Evolutionary conservation across 2,329 filamentous ascomycete species (phyloP), one percentile per base, ranked within the genome.

Genomic region (Aulographum hederae): DNA sequence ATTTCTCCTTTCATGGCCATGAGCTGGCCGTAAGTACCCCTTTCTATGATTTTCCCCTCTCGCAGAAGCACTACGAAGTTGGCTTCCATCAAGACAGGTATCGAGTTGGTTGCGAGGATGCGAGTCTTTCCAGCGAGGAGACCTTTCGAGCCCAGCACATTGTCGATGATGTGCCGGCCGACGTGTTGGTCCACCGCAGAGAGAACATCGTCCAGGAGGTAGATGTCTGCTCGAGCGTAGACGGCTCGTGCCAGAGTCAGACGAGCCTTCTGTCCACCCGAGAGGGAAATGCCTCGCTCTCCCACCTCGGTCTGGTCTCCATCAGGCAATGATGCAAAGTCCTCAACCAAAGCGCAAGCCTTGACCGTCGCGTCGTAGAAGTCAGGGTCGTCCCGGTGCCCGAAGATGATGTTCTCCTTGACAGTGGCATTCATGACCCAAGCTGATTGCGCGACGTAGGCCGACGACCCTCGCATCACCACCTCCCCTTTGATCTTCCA

Each of bases 381-480:
- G 18, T 76, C 68, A 4, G 85, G 75, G 53, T 98, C 86, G 63
- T 79, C 94, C 29, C 81, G 75, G 55, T 98, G 84, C 2, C 89
- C 89, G 47, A 98, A 98, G 4, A 94, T 65, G 43, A 98, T 93
- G 48, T 98, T 98, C 48, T 98, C 89, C 44, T 84, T 81, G 34
- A 98, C 85, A 18, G 80, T 92, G 6, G 89, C 89, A 48, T 98
- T 98, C 74, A 95, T 86, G 32, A 98, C 79, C 89, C 91, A 98
- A 14, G 84, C 64, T 45, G 80, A 74, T 52, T 98, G 91, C 12
- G 84, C 80, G 36, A 92, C 89, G 50, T 95, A 98, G 2, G 89
- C 89, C 26, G 82, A 69, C 18, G 67, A 71, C 29, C 89, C 91
- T 42, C 79, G 74, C 6, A 98, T 65, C 34, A 78, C 65, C 3